Evolutionary conservation across 805 yeast genomes (phyloP).

Genomic region (Barnettozyma vustinii): DNA sequence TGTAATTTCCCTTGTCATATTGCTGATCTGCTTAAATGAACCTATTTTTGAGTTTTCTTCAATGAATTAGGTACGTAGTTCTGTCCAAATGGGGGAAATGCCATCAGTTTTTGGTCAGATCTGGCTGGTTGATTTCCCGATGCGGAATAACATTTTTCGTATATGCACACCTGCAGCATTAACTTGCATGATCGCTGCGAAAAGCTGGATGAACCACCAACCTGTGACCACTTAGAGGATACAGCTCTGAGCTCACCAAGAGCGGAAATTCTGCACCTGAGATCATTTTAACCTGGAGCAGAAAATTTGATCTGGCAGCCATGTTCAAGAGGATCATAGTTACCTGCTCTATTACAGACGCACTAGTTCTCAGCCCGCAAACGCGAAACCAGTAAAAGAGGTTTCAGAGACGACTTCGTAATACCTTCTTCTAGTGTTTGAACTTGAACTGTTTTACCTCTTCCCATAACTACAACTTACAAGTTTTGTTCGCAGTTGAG

Average conservation of each 20-base stretch:
- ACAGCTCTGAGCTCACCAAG: too few relatives aligned
- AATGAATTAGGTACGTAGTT: background rate
- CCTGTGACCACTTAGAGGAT: background rate
- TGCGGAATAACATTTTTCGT: background rate
- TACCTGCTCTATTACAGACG: too few relatives aligned
- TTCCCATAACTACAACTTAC: too few relatives aligned
- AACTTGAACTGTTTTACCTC: too few relatives aligned
- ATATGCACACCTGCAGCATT: background rate
- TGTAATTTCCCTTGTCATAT: background rate
- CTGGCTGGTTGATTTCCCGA: slow-evolving; percentile 1
- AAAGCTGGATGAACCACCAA: background rate
- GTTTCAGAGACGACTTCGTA: too few relatives aligned
- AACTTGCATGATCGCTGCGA: background rate
- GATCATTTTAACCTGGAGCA: too few relatives aligned
- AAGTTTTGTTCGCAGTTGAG: too few relatives aligned
- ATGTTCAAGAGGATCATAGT: too few relatives aligned
- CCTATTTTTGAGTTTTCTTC: background rate
- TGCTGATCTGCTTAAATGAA: background rate
- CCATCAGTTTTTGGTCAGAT: background rate
- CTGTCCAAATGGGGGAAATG: background rate
- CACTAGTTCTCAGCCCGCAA: too few relatives aligned
- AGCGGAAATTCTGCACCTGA: background rate
- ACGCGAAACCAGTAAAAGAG: too few relatives aligned
- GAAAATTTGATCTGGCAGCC: too few relatives aligned
- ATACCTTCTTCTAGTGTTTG: too few relatives aligned